Base-by-base conservation (phyloP, 495 filamentous ascomycete species). In the Evernia prunastri region DNA sequence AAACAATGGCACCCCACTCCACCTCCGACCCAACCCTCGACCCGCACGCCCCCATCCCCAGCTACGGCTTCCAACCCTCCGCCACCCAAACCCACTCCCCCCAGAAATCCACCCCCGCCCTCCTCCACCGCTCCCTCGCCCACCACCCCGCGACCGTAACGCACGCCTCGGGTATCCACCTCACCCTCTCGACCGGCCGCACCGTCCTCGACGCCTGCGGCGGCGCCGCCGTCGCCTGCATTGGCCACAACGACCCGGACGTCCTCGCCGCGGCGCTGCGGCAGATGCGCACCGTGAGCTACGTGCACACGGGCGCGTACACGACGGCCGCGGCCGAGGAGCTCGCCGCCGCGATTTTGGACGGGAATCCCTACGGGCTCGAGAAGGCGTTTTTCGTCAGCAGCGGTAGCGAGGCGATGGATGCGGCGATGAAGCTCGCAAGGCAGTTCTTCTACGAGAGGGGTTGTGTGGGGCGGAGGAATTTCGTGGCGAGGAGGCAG, bases 361-460 rank as follows among this genome's bases (percentile, higher is more conserved):
- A 79, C 84, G 0, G 77, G 73, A 18, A 74, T 70, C 64, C 56
- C 2, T 29, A 63, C 6, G 78, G 73, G 29, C 33, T 83, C 58
- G 72, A 76, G 57, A 82, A 78, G 69, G 67, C 76, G 1, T 81
- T 75, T 37, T 75, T 82, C 12, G 70, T 79, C n/a, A 47, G 62
- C 18, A 81, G 78, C 68, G 87, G 87, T 6, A 87, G 83, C 40
- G 88, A 91, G 75, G 87, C 87, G 11, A 80, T 88, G 58, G 88
- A 92, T 68, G 84, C 84, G 8, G 82, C 87, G 12, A 71, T 88
- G 58, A 89, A 89, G 66, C 69, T 89, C 7, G 79, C 84, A 35
- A 75, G 83, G 3, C 87, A 89, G 67, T 88, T 81, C 64, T 86
- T 79, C 65, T 76, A 82, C 13, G 86, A 89, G 73, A 71, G 76